These are phyloP conservation scores for Trichoderma atrobrunneum DNA, from an alignment of 2,329 filamentous ascomycete species.

Conservation along the genomic window DNA sequence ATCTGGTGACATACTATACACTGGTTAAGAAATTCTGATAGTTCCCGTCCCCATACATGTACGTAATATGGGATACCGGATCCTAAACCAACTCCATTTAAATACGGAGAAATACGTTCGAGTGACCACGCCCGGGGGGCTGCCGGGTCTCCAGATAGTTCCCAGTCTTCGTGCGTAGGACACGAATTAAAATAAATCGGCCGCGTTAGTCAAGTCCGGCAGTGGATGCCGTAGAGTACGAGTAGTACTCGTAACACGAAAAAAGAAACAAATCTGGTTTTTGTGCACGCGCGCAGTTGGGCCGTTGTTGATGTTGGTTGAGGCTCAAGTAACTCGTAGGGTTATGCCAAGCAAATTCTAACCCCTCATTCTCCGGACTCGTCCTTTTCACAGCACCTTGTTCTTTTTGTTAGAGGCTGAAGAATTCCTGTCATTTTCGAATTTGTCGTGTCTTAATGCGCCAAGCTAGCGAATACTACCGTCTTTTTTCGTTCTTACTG, in stretches of 20 bases:
- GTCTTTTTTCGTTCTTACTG: background rate
- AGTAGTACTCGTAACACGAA: no score
- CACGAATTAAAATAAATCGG: background rate
- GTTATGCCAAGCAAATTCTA: background rate
- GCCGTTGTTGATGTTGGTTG: background rate
- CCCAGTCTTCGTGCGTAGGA: no score
- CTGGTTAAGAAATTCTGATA: background rate
- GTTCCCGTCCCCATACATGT: background rate
- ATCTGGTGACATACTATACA: background rate
- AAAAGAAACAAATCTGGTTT: background rate
- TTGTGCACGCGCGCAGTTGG: background rate
- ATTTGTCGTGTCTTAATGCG: background rate
- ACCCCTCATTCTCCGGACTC: background rate
- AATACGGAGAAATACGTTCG: background rate
- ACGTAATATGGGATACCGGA: background rate
- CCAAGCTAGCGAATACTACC: background rate
- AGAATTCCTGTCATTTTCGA: background rate
- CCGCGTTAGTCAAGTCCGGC: background rate
- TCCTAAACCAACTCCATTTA: background rate
- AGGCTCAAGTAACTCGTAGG: background rate
- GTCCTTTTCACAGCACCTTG: background rate
- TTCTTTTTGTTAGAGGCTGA: background rate
- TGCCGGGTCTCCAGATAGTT: background rate
- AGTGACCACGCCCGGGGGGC: background rate
- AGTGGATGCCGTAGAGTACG: conserved; percentile 6